Evolutionary conservation across 352 stramenopile genomes (phyloP).

Genomic region (Pythium aristosporum): DNA sequence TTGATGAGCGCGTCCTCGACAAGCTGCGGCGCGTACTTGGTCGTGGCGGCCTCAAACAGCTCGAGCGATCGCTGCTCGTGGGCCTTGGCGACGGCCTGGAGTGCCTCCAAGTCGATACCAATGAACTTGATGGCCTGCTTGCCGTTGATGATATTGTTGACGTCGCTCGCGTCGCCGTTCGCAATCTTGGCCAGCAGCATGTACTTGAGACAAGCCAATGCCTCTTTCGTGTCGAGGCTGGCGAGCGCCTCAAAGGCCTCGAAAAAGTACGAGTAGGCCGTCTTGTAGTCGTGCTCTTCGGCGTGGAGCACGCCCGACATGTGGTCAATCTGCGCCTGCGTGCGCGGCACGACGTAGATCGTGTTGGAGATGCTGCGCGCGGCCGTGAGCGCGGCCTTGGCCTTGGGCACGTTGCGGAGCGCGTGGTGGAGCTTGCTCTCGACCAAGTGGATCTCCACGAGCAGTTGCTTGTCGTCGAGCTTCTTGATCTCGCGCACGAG

Average conservation of each 20-base stretch:
- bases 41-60: constrained; percentile 78
- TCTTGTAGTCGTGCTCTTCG: constrained; percentile 99
- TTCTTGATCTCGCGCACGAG: constrained; percentile 98
- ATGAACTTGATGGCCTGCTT: constrained; percentile 98
- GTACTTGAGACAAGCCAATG: constrained; percentile 94
- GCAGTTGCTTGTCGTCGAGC: constrained; percentile 99
- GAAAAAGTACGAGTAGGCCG: constrained; percentile 99
- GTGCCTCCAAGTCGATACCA: constrained; percentile 94
- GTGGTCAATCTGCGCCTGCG: constrained; percentile 95
- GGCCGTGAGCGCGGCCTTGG: constrained; percentile 95
- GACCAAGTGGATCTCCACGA: constrained; percentile 98
- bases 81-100: constrained; percentile 94
- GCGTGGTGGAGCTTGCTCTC: constrained; percentile 98
- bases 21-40: constrained; percentile 87
- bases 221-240: constrained; percentile 85
- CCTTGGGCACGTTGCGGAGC: constrained; percentile 96
- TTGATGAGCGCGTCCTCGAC: constrained; percentile 87
- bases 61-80: constrained; percentile 95
- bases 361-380: constrained; percentile 97
- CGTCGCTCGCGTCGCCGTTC: constrained; percentile 89
- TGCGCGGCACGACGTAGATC: constrained; percentile 95
- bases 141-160: constrained; percentile 94
- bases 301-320: constrained; percentile 97
- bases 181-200: constrained; percentile 98
- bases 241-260: constrained; percentile 96